Evolutionary conservation across 225 moss, liverwort and hornwort species (phyloP).

Genomic region (Sphagnum tenellum): DNA sequence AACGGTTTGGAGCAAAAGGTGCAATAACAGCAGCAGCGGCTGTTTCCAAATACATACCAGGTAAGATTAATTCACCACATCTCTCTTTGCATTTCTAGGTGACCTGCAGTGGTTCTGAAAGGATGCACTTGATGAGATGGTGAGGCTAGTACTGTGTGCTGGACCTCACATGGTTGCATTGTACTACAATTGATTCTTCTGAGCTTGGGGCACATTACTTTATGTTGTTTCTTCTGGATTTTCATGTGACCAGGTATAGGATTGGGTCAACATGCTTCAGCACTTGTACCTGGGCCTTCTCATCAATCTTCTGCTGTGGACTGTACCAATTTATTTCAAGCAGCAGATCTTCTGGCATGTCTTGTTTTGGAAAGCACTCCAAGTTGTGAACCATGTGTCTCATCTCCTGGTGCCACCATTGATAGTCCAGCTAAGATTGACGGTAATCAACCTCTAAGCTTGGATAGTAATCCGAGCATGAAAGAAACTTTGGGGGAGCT

Average conservation of each 20-base stretch:
- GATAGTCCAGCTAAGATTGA: neutral
- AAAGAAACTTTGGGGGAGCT: conserved; percentile 9
- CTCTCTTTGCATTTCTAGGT: no score
- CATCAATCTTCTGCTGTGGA: conserved; percentile 11
- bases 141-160: no score
- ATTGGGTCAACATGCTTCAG: neutral
- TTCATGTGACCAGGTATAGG: conserved; percentile 4
- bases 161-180: no score
- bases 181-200: no score
- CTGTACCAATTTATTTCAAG: conserved; percentile 37
- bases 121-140: no score
- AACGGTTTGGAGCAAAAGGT: conserved; percentile 61
- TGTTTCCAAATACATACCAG: conserved; percentile 40
- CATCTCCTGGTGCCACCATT: neutral
- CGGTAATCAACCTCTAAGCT: conserved; percentile 9
- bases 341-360: conserved; percentile 55
- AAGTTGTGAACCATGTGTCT: conserved; percentile 1
- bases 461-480: conserved; percentile 1
- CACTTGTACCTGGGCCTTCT: conserved; percentile 1
- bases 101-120: no score
- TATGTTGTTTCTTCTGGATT: no score
- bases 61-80: neutral
- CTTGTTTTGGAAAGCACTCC: conserved; percentile 40
- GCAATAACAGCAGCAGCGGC: conserved; percentile 64
- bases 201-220: no score